Evolutionary conservation across 208 protist genomes (phyloP).

Genomic region (Crithidia thermophila): DNA sequence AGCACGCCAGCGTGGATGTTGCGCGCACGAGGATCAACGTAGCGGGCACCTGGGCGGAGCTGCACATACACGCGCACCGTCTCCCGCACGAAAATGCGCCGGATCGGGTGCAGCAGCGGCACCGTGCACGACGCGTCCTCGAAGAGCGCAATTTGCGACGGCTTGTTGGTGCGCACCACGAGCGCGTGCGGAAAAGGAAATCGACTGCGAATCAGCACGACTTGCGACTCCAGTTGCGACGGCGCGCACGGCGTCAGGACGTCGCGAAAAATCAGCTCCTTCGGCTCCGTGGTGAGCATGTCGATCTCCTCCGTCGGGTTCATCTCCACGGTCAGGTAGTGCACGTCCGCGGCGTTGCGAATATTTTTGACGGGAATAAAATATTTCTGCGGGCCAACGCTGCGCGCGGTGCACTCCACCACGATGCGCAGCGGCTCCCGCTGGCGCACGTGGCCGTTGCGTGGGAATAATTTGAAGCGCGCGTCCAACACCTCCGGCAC

Average conservation of each 20-base stretch:
- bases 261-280: constrained; percentile 62
- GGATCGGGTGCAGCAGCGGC: constrained; percentile 59
- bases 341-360: constrained; percentile 59
- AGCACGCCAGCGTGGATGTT: constrained; percentile 66
- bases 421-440: constrained; percentile 64
- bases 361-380: constrained; percentile 86
- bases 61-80: constrained; percentile 77
- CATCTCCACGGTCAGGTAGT: constrained; percentile 77
- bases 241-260: constrained; percentile 70
- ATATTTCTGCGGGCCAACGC: constrained; percentile 81
- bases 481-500: constrained; percentile 57
- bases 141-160: constrained; percentile 73
- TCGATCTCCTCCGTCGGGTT: constrained; percentile 74
- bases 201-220: constrained; percentile 67
- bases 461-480: constrained; percentile 79
- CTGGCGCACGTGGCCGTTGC: constrained; percentile 54
- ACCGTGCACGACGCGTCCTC: constrained; percentile 74
- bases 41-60: constrained; percentile 59
- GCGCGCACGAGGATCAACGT: constrained; percentile 42
- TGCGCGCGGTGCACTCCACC: constrained; percentile 77
- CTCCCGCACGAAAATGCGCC: constrained; percentile 57
- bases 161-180: constrained; percentile 77
- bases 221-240: constrained; percentile 55
- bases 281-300: constrained; percentile 64
- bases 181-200: constrained; percentile 67